Evolutionary conservation across 371 early-diverging fungal genomes (phyloP).

Genomic region (Syncephalastrum sp.): DNA sequence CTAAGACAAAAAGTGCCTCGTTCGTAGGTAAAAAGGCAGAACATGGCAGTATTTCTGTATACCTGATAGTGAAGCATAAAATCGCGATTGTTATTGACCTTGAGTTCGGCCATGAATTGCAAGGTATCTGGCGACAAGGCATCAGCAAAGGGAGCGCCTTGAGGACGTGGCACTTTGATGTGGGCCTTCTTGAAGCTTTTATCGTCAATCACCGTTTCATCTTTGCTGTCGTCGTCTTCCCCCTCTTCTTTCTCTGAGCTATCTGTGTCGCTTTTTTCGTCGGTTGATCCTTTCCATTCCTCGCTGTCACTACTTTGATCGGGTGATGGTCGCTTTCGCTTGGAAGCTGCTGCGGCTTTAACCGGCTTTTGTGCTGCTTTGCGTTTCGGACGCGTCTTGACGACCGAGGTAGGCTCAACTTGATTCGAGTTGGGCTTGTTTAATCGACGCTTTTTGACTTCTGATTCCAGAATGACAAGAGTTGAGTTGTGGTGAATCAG

Average conservation of each 20-base stretch:
- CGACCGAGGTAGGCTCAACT: neutral
- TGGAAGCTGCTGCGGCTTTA: neutral
- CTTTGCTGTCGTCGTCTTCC: slow-evolving; percentile 15
- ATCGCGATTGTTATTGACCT: slow-evolving; percentile 52
- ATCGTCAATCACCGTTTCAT: slow-evolving; percentile 20
- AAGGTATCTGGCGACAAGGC: slow-evolving; percentile 51
- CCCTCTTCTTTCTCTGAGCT: slow-evolving; percentile 19
- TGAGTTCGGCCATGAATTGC: slow-evolving; percentile 48
- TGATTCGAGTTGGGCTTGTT: slow-evolving; percentile 13
- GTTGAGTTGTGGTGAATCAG: too few species aligned
- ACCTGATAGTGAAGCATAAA: slow-evolving; percentile 34
- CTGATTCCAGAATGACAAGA: too few species aligned
- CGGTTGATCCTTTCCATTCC: neutral
- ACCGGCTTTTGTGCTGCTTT: neutral
- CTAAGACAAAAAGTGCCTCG: slow-evolving; percentile 2
- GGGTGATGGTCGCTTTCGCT: neutral
- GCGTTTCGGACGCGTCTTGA: neutral
- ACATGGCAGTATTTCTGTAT: slow-evolving; percentile 18
- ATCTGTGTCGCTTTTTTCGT: neutral
- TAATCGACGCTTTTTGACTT: neutral
- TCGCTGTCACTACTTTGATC: too few species aligned
- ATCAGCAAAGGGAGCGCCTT: slow-evolving; percentile 50
- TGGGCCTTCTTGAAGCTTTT: slow-evolving; percentile 18
- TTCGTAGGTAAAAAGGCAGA: neutral
- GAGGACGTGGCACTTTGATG: slow-evolving; percentile 41